phyloP scores from a whole-genome alignment of 805 yeast genomes.

The Candida sanyiensis region DNA sequence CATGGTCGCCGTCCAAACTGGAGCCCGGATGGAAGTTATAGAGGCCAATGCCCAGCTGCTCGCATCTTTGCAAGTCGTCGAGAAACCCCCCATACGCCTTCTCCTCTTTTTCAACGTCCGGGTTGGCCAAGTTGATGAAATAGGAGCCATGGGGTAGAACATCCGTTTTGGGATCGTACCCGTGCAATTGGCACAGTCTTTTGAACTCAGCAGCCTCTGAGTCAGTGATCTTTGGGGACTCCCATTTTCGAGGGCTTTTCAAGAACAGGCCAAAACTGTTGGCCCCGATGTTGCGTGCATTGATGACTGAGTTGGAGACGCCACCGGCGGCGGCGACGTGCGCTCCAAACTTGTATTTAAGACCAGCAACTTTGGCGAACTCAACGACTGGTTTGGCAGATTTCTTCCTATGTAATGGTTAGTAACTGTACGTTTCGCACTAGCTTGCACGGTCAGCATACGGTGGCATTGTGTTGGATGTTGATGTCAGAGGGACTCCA shows the following conservation, averaged over 20 bases:
- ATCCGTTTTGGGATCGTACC: slow-evolving; percentile 71
- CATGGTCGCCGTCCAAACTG: slow-evolving; percentile 64
- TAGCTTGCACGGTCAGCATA: slow-evolving; percentile 8
- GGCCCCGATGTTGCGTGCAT: slow-evolving; percentile 53
- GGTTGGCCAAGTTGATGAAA: slow-evolving; percentile 87
- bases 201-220: slow-evolving; percentile 67
- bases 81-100: slow-evolving; percentile 73
- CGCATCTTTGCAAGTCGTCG: slow-evolving; percentile 87
- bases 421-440: not conserved
- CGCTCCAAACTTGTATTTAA: slow-evolving; percentile 71
- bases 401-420: slow-evolving; percentile 19
- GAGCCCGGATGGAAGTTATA: slow-evolving; percentile 96
- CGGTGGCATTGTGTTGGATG: slow-evolving; percentile 24
- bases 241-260: slow-evolving; percentile 90
- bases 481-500: not conserved
- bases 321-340: slow-evolving; percentile 84
- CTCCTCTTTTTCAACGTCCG: slow-evolving; percentile 70
- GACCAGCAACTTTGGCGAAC: slow-evolving; percentile 38
- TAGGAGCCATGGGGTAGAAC: slow-evolving; percentile 93
- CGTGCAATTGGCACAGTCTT: slow-evolving; percentile 51
- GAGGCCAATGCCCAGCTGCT: slow-evolving; percentile 71
- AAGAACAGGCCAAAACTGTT: slow-evolving; percentile 88
- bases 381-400: slow-evolving; percentile 16
- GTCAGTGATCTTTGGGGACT: slow-evolving; percentile 64
- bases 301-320: slow-evolving; percentile 59